Conservation (phyloP, 352 stramenopile genomes). For the Phytophthora hybrid region DNA sequence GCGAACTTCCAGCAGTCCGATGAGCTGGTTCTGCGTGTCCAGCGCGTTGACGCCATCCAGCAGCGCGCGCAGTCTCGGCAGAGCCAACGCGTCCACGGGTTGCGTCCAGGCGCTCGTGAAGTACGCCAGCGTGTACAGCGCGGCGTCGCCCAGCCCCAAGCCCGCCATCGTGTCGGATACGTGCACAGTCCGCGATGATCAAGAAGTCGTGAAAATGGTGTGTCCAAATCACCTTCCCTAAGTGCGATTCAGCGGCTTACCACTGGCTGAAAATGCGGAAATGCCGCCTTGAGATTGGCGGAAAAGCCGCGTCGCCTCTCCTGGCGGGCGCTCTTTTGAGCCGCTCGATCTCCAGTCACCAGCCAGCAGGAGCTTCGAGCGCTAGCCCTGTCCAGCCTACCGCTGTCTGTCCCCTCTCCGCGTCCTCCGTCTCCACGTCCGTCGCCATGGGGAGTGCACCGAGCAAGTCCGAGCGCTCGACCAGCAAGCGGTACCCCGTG, state of each 20-base stretch:
- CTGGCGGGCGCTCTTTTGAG: slow-evolving; percentile 20
- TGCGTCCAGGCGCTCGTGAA: slow-evolving; percentile 58
- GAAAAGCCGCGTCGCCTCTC: slow-evolving; percentile 15
- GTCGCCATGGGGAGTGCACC: slow-evolving; percentile 60
- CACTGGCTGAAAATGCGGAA: background rate
- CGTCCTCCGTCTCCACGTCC: slow-evolving; percentile 12
- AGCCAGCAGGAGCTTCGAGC: slow-evolving; percentile 16
- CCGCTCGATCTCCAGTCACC: slow-evolving; percentile 47
- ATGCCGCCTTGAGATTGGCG: slow-evolving; percentile 13
- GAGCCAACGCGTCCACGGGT: slow-evolving; percentile 42
- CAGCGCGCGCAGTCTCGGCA: slow-evolving; percentile 28
- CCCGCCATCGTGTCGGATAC: slow-evolving; percentile 19
- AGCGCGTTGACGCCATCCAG: slow-evolving; percentile 21
- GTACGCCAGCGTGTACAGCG: slow-evolving; percentile 54
- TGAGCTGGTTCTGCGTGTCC: slow-evolving; percentile 9
- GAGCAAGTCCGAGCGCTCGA: slow-evolving; percentile 41
- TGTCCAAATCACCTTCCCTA: slow-evolving; percentile 22
- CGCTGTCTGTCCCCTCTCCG: slow-evolving; percentile 25
- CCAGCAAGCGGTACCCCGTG: slow-evolving; percentile 56
- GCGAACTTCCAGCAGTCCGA: slow-evolving; percentile 42
- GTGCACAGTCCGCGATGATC: background rate
- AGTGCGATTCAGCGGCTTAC: slow-evolving; percentile 10
- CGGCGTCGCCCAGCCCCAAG: slow-evolving; percentile 21
- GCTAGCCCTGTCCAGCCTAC: background rate
- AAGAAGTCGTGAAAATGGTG: slow-evolving; percentile 10